phyloP scores from a whole-genome alignment of 164 flowering plant genomes.

The Piper betle region DNA sequence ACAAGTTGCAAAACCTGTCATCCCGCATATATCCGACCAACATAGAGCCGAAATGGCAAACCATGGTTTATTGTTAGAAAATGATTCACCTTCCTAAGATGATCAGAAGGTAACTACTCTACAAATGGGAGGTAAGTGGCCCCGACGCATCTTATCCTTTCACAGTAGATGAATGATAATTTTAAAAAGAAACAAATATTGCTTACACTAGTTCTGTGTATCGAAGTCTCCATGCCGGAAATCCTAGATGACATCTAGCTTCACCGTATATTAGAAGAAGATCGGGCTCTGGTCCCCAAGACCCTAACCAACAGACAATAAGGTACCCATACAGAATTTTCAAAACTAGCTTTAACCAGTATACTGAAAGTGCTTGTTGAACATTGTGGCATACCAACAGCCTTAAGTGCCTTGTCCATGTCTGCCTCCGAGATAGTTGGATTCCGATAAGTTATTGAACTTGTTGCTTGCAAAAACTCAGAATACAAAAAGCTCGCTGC shows the following conservation, averaged over 20 bases:
- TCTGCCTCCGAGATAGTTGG: slow-evolving; percentile 44
- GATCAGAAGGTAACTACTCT: not conserved
- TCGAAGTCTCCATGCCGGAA: slow-evolving; percentile 82
- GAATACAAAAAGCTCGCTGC: slow-evolving; percentile 58
- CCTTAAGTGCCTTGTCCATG: slow-evolving; percentile 46
- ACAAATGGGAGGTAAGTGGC: not conserved
- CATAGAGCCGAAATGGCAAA: not conserved
- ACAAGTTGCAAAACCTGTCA: too few relatives aligned
- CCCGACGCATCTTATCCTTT: too few relatives aligned
- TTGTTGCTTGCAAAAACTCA: slow-evolving; percentile 24
- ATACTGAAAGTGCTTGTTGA: not conserved
- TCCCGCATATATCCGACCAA: not conserved
- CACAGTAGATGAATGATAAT: too few relatives aligned
- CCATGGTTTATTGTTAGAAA: too few relatives aligned
- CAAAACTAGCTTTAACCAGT: not conserved
- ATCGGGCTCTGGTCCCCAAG: slow-evolving; percentile 53
- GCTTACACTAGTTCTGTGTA: slow-evolving; percentile 93
- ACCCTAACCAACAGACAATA: slow-evolving; percentile 29
- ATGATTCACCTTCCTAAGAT: not conserved
- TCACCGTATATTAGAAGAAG: too few relatives aligned
- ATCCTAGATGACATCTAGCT: slow-evolving; percentile 43
- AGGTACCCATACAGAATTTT: not conserved
- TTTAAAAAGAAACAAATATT: too few relatives aligned
- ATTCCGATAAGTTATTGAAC: slow-evolving; percentile 11
- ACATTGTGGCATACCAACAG: slow-evolving; percentile 38